Evolutionary conservation across 805 yeast genomes (phyloP).

Genomic region (Scheffersomyces lignosus): DNA sequence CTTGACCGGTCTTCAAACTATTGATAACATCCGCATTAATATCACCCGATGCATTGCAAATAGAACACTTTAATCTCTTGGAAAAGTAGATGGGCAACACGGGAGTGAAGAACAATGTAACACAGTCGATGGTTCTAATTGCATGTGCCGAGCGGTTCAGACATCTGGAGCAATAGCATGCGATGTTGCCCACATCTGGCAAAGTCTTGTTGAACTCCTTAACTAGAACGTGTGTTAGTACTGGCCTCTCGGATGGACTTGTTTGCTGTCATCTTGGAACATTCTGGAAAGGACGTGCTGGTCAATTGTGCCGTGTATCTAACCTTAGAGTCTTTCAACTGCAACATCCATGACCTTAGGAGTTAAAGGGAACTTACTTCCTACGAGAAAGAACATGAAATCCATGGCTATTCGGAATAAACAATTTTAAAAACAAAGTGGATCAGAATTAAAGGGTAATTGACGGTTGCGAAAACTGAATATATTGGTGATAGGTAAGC

Average conservation of each 20-base stretch:
- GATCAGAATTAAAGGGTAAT: too few species aligned
- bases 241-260: neutral
- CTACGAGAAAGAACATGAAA: conserved; percentile 32
- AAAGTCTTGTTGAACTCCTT: conserved; percentile 35
- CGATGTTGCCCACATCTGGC: conserved; percentile 26
- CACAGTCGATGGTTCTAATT: conserved; percentile 51
- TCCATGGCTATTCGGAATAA: too few species aligned
- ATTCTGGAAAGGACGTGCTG: neutral
- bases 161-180: conserved; percentile 55
- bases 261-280: neutral
- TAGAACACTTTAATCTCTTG: conserved; percentile 50
- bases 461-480: too few species aligned
- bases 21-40: conserved; percentile 21
- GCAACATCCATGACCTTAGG: too few species aligned
- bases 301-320: neutral
- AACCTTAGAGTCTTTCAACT: neutral
- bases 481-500: too few species aligned
- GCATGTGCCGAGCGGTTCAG: conserved; percentile 57
- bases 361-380: conserved; percentile 26
- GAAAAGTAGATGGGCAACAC: conserved; percentile 53
- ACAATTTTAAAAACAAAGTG: too few species aligned
- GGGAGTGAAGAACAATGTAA: conserved; percentile 56
- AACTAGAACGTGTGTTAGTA: conserved; percentile 21
- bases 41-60: conserved; percentile 48
- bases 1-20: conserved; percentile 31